Base-by-base conservation (phyloP, 2,329 filamentous ascomycete genomes). In the Microdochium trichocladiopsis region DNA sequence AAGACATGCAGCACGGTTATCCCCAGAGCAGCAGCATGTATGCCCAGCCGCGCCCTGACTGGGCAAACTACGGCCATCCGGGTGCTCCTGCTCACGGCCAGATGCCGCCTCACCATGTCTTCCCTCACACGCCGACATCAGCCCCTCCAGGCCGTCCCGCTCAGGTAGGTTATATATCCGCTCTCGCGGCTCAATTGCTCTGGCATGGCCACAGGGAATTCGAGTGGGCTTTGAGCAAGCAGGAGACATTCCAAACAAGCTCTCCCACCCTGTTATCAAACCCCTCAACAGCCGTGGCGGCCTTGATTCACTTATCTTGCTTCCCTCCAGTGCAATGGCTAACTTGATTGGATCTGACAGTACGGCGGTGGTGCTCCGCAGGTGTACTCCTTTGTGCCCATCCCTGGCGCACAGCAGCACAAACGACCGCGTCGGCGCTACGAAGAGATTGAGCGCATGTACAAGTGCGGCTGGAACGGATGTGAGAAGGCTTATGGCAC, bases 381-480 rank as follows among this genome's bases (percentile, higher is more conserved):
- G 80, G 93, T 99, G 41, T 97, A 97, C 69, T 96, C 92, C 0
- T 97, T 99, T 65, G 94, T 97, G 28, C 93, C 94, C 0, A 97
- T 97, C 63, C 94, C 94, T 2, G 94, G 94, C 57, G 90, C 93
- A 12, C 92, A 96, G 67, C 94, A 99, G 68, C 93, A 97, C 70
- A 99, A 99, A 76, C 84, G 94, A 53, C 94, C 94, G 12, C 83
- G 94, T 58, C 80, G 94, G 63, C 84, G 94, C 51, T 99, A 96
- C 63, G 94, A 99, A 71, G 94, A 99, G 69, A 99, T 99, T 62
- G 94, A 99, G 75, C 86, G 94, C 66, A 97, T 99, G 94, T 97
- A 99, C 78, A 97, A 97, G 72, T 99, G 94, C 66, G 94, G 93
- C 24, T 97, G 91, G 90, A 93, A 96, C 59, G 92, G 92, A 9